Conservation (phyloP, 225 moss, liverwort and hornwort species). For the Pseudisothecium myosuroides region DNA sequence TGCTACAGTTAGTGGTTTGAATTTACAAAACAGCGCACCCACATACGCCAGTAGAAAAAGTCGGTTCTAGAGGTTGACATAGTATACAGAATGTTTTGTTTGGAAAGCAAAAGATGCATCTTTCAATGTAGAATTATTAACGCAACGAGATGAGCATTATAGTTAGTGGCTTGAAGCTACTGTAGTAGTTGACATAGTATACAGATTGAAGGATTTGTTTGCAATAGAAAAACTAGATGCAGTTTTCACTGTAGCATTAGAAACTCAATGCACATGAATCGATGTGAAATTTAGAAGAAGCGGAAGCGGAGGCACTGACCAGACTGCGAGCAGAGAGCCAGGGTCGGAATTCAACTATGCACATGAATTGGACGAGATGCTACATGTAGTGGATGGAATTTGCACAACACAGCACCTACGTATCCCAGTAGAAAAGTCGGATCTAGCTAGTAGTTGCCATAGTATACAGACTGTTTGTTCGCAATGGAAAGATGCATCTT, state of each 20-base stretch:
- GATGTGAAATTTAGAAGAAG: neutral
- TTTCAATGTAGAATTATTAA: neutral
- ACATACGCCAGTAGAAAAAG: no score
- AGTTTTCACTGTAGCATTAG: neutral
- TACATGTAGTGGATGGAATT: neutral
- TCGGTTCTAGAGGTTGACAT: neutral
- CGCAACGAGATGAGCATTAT: neutral
- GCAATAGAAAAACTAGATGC: neutral
- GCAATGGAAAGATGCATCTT: neutral
- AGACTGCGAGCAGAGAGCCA: neutral
- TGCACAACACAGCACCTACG: neutral
- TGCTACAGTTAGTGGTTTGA: neutral
- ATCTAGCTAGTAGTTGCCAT: neutral
- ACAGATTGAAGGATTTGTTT: neutral
- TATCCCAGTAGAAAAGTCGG: neutral
- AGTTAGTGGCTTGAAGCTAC: neutral
- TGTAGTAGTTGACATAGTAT: neutral
- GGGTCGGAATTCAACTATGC: neutral
- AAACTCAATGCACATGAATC: neutral
- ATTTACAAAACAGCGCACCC: neutral
- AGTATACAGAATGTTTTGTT: neutral
- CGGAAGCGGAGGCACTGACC: neutral
- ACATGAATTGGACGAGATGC: neutral
- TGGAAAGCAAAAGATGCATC: neutral
- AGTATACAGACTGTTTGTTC: neutral